These are phyloP conservation scores for Cryptococcus amylolentus DNA, from an alignment of 1,284 basidiomycete genomes.

Conservation along the genomic window DNA sequence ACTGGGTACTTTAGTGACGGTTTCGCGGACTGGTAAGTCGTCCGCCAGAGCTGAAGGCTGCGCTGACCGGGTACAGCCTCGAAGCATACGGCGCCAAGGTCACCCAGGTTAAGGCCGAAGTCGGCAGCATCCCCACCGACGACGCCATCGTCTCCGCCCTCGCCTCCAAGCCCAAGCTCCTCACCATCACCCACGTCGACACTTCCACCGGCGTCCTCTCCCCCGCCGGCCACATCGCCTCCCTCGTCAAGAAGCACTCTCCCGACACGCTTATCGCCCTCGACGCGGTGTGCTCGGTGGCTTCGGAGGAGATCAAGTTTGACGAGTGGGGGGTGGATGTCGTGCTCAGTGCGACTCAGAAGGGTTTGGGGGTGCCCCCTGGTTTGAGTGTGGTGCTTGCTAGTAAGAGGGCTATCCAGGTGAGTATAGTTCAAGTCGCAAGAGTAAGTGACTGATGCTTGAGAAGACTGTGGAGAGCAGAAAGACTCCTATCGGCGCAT, in stretches of 20 bases:
- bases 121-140: slow-evolving; percentile 70
- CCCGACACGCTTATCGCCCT: slow-evolving; percentile 85
- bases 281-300: slow-evolving; percentile 94
- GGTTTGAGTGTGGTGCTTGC: slow-evolving; percentile 84
- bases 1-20: slow-evolving; percentile 87
- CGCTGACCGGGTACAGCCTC: slow-evolving; percentile 55
- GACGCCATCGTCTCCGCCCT: slow-evolving; percentile 58
- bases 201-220: slow-evolving; percentile 90
- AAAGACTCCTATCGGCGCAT: slow-evolving; percentile 67
- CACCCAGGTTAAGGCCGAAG: slow-evolving; percentile 74
- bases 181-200: slow-evolving; percentile 87
- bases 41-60: neutral
- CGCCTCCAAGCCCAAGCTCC: slow-evolving; percentile 72
- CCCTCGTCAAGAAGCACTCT: slow-evolving; percentile 70
- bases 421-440: slow-evolving; percentile 20
- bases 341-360: slow-evolving; percentile 86
- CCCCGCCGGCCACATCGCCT: slow-evolving; percentile 73
- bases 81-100: slow-evolving; percentile 86
- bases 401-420: slow-evolving; percentile 73
- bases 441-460: neutral
- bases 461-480: slow-evolving; percentile 65
- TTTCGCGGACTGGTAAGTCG: slow-evolving; percentile 71
- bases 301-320: slow-evolving; percentile 90
- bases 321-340: slow-evolving; percentile 93
- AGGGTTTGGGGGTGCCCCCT: slow-evolving; percentile 92